Base-by-base conservation (phyloP, 1,139 yeast species). In the Kodamaea fungicola region DNA sequence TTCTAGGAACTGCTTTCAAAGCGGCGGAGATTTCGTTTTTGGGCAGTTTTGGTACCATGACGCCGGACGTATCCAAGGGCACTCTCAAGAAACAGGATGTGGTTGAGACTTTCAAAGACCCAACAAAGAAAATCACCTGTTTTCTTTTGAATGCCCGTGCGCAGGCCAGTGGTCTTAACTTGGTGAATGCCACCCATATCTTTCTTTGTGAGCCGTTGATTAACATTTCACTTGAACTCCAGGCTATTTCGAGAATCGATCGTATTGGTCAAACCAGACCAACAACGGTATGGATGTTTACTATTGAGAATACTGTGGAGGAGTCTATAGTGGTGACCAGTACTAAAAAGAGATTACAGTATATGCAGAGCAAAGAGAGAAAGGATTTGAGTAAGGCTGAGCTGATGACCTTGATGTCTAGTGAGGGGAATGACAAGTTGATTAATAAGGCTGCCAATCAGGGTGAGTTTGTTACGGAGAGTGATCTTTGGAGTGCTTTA, bases 251-350 rank as follows among this genome's bases (percentile, higher is more conserved):
- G 31, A 74, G 98, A 47, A 81, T 92, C 32, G 96, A 90, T 55
- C 67, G 98, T 44, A 90, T 92, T 53, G 98, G 98, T 0, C 98
- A 92, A 57, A 76, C 72, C 3, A 67, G 71, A 30, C 78, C 76
- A 12, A 92, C 97, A 0, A 83, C 81, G 2, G 95, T 92, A 2
- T 90, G 97, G 96, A 82, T 85, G 76, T 88, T 90, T 64, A 81
- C 86, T 24, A 83, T 89, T 39, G 78, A 76, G 41, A 81, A 83
- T 32, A 80, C 96, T 0, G 94, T 92, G n/a, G 98, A 92, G 58
- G 96, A 90, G 55, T 81, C 85, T 37, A 85, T 92, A 38, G 76
- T 87, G n/a, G 62, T 71, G 30, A 61, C 76, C 42, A 71, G 81
- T 2, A 74, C 81, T 0, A 70, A 66, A 37, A 76, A 74, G 47